These are phyloP conservation scores for Ceratocystiopsis brevicomis DNA, from an alignment of 2,329 filamentous ascomycete genomes.

Conservation along the genomic window DNA sequence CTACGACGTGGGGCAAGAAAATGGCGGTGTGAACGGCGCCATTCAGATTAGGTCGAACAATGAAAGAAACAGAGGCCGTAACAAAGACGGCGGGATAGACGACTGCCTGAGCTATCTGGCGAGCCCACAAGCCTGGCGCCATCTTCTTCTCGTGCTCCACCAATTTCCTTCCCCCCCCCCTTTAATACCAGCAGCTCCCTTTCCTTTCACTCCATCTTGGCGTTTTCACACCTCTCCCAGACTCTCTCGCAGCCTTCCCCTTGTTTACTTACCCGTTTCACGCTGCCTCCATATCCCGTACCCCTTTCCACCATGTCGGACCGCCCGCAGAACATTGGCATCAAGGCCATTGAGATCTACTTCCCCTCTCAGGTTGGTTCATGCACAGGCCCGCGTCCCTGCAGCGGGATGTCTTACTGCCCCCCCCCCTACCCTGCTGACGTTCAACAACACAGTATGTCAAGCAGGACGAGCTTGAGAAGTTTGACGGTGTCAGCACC, in stretches of 20 bases:
- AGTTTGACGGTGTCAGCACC: slow-evolving; percentile 63
- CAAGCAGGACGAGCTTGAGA: slow-evolving; percentile 65
- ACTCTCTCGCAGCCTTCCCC: neutral
- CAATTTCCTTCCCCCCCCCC: neutral
- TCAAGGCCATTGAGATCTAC: slow-evolving; percentile 85
- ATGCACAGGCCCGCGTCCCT: too few relatives aligned
- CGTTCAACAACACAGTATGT: slow-evolving; percentile 41
- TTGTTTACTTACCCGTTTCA: neutral
- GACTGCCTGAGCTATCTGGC: too few relatives aligned
- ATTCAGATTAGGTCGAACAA: too few relatives aligned
- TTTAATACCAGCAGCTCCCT: neutral
- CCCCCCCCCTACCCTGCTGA: too few relatives aligned
- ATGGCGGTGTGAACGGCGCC: too few relatives aligned
- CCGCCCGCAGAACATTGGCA: slow-evolving; percentile 73
- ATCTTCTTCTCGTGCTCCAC: neutral
- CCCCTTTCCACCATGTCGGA: slow-evolving; percentile 39
- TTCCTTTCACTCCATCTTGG: neutral
- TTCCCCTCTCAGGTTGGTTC: slow-evolving; percentile 61
- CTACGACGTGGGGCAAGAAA: too few relatives aligned
- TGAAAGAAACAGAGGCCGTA: too few relatives aligned
- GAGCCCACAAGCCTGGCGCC: neutral
- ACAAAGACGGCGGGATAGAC: too few relatives aligned
- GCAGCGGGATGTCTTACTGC: neutral
- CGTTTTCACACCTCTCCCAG: neutral
- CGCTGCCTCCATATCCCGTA: neutral